Conservation (phyloP, 495 filamentous ascomycete species). For the Neurospora hispaniola region DNA sequence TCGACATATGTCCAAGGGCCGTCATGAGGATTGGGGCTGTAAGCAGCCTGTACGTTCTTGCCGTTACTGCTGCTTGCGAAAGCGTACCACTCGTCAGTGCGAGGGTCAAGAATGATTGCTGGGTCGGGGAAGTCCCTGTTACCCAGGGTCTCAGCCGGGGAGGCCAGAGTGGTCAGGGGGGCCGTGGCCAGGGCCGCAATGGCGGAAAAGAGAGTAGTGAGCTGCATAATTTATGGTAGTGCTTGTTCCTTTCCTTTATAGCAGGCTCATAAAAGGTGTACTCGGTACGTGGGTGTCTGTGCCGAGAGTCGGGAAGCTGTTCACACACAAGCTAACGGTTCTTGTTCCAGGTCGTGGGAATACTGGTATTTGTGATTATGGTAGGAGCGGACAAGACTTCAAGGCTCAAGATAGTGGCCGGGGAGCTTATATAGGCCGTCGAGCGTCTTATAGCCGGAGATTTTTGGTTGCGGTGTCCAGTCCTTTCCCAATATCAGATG, state of each 20-base stretch:
- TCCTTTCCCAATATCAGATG: not conserved
- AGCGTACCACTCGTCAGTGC: constrained; percentile 21
- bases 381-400: not conserved
- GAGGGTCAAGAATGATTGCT: constrained; percentile 17
- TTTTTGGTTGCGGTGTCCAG: not conserved
- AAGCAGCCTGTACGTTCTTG: constrained; percentile 24
- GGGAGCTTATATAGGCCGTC: not conserved
- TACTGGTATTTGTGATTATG: no score
- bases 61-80: constrained; percentile 21
- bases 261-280: not conserved
- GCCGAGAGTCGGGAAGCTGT: not conserved
- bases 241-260: not conserved
- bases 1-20: constrained; percentile 15
- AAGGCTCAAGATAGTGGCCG: not conserved
- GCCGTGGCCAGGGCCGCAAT: not conserved
- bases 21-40: constrained; percentile 2
- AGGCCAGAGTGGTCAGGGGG: not conserved
- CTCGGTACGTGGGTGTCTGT: not conserved
- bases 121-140: constrained; percentile 25
- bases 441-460: not conserved
- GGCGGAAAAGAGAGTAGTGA: not conserved
- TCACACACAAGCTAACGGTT: not conserved
- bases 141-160: constrained; percentile 1
- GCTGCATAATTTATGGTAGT: not conserved
- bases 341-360: not conserved